Evolutionary conservation across 805 yeast genomes (phyloP).

Genomic region (Zygotorulaspora chibaensis): DNA sequence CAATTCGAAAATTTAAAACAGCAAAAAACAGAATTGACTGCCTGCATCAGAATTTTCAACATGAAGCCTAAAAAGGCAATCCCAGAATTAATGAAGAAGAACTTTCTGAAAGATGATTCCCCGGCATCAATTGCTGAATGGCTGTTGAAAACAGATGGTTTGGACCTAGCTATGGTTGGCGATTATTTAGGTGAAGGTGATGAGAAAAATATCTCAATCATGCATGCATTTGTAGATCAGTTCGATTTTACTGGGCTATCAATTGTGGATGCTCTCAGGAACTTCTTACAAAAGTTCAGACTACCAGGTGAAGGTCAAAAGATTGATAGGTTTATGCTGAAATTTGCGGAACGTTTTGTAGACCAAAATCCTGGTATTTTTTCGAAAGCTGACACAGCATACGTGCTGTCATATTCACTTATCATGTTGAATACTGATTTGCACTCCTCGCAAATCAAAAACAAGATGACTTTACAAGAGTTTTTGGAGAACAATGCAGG

Average conservation of each 20-base stretch:
- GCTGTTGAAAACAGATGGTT: slow-evolving; percentile 64
- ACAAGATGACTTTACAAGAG: slow-evolving; percentile 82
- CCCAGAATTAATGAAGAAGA: slow-evolving; percentile 52
- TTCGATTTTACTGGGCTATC: slow-evolving; percentile 68
- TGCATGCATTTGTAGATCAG: slow-evolving; percentile 90
- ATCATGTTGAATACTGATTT: slow-evolving; percentile 92
- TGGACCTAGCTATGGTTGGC: slow-evolving; percentile 82
- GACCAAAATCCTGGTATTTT: slow-evolving; percentile 86
- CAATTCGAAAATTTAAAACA: slow-evolving; percentile 84
- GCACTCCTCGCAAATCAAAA: slow-evolving; percentile 82
- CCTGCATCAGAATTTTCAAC: slow-evolving; percentile 75
- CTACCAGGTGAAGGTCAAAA: slow-evolving; percentile 98
- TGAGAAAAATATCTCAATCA: slow-evolving; percentile 67
- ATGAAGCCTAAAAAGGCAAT: slow-evolving; percentile 82
- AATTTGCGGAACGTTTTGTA: slow-evolving; percentile 88
- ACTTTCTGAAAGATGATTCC: slow-evolving; percentile 56
- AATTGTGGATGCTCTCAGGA: slow-evolving; percentile 83
- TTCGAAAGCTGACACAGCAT: slow-evolving; percentile 91
- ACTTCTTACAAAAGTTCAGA: slow-evolving; percentile 80
- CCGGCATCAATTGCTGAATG: slow-evolving; percentile 74
- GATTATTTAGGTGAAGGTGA: slow-evolving; percentile 90
- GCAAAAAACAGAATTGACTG: slow-evolving; percentile 74
- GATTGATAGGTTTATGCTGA: slow-evolving; percentile 93
- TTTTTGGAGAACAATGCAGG: slow-evolving; percentile 85
- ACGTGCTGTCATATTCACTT: slow-evolving; percentile 85